Evolutionary conservation across 176 grass and related monocot genomes (phyloP), one percentile per base, ranked within the genome.

Genomic region (Triticum timopheevii): DNA sequence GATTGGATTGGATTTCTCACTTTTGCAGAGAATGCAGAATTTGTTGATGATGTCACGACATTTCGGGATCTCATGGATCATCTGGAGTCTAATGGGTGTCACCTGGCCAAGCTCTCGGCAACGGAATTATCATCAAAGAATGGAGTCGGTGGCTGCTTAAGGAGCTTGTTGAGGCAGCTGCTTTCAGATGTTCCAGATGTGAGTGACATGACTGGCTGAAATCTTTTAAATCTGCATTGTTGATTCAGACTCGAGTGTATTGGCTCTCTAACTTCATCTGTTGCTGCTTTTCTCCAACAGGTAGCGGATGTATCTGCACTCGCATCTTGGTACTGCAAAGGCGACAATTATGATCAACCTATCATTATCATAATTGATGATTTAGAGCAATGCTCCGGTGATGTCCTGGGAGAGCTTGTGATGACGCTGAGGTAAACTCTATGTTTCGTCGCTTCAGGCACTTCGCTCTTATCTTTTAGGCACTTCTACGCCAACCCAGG

Each of bases 341-440:
- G 38, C 7, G 82, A 88, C 10, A 98, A 95, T 69, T 91, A 83
- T 83, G 71, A 84, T 81, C 90, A 90, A 10, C 96, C 96, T 75
- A 83, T 98, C 12, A n/a, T 98, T 81, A 64, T 98, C 36, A 76
- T 94, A 84, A 94, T 98, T 71, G 92, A 98, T 94, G 96, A 98
- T 86, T 88, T 95, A 79, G 93, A 95, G 77, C 86, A 88, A 84
- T 95, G 89, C 75, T 88, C 78, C 56, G 93, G 89, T 63, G 79
- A 76, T 82, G 80, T 98, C 20, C 79, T 98, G 33, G 91, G 89
- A 47, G 90, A 97, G 13, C 90, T 97, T 86, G 87, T 95, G 67
- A 91, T 83, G 79, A 91, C 92, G 84, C 73, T 98, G 81, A 98
- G 90, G 95, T 97, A 85, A 69, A 10, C 61, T 47, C 69, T 54